Evolutionary conservation across 2,329 filamentous ascomycete species (phyloP).

Genomic region (Tolypocladium guangdongense): DNA sequence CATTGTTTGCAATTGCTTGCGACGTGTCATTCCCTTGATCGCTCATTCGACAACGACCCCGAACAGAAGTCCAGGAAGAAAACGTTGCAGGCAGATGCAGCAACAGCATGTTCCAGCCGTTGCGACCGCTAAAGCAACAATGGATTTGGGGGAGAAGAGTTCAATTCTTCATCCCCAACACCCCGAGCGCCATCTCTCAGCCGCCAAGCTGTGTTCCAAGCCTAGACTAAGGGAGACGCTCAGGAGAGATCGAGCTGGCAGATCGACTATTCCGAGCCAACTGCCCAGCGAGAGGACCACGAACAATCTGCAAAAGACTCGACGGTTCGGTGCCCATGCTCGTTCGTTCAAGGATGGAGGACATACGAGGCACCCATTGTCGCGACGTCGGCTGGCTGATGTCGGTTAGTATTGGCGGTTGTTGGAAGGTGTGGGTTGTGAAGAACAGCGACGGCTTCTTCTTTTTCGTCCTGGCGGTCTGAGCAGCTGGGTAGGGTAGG

Average conservation of each 20-base stretch:
- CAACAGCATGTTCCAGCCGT: slow-evolving; percentile 15
- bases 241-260: slow-evolving; percentile 73
- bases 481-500: slow-evolving; percentile 19
- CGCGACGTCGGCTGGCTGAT: slow-evolving; percentile 25
- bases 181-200: slow-evolving; percentile 54
- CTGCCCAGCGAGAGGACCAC: slow-evolving; percentile 72
- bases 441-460: slow-evolving; percentile 5
- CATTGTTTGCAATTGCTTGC: slow-evolving; percentile 1
- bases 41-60: slow-evolving; percentile 72
- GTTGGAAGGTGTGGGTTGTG: slow-evolving; percentile 10
- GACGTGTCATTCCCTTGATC: neutral
- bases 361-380: slow-evolving; percentile 45
- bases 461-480: slow-evolving; percentile 4
- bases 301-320: slow-evolving; percentile 57
- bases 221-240: slow-evolving; percentile 46
- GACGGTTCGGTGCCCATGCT: slow-evolving; percentile 29
- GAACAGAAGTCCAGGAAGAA: slow-evolving; percentile 29
- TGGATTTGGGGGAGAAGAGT: slow-evolving; percentile 66
- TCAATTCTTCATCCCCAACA: slow-evolving; percentile 64
- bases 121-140: slow-evolving; percentile 41
- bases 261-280: slow-evolving; percentile 21
- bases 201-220: slow-evolving; percentile 34
- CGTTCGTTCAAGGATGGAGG: slow-evolving; percentile 26
- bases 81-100: slow-evolving; percentile 18
- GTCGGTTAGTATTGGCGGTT: slow-evolving; percentile 28